phyloP scores from a whole-genome alignment of 495 filamentous ascomycete species.

The Aspergillus wentii region DNA sequence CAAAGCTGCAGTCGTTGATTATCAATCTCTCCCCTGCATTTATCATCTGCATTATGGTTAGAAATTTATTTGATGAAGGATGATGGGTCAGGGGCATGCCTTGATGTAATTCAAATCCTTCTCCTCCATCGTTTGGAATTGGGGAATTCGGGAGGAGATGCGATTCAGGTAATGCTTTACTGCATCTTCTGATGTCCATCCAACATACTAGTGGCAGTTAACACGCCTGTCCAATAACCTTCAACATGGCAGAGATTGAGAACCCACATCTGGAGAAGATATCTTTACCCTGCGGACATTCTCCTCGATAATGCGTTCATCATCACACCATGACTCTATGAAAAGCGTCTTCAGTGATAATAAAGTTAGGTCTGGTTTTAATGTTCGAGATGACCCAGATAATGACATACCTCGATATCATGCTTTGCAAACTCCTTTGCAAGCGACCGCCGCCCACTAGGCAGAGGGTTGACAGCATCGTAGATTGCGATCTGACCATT shows the following conservation, averaged over 20 bases:
- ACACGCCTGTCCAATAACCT: slow-evolving; percentile 2
- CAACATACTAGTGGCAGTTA: slow-evolving; percentile 59
- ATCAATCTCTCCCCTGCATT: slow-evolving; percentile 91
- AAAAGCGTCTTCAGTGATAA: slow-evolving; percentile 68
- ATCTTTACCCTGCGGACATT: slow-evolving; percentile 98
- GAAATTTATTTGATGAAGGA: not conserved
- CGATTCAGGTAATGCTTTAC: slow-evolving; percentile 85
- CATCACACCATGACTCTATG: slow-evolving; percentile 91
- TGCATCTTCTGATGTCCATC: slow-evolving; percentile 87
- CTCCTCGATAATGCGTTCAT: slow-evolving; percentile 90
- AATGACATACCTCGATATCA: slow-evolving; percentile 69
- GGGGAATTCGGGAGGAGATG: slow-evolving; percentile 86
- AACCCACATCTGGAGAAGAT: slow-evolving; percentile 84
- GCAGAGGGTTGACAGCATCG: slow-evolving; percentile 94
- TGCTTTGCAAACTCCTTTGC: slow-evolving; percentile 96
- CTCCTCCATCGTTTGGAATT: slow-evolving; percentile 96
- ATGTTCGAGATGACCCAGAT: too few species aligned
- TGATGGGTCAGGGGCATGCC: slow-evolving; percentile 22
- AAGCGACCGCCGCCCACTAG: slow-evolving; percentile 75
- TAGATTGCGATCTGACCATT: slow-evolving; percentile 99
- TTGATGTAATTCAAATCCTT: slow-evolving; percentile 93
- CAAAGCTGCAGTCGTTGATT: slow-evolving; percentile 93
- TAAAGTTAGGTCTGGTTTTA: not conserved
- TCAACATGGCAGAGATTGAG: not conserved
- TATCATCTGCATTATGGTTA: slow-evolving; percentile 64